Evolutionary conservation across 1,139 yeast genomes (phyloP).

Genomic region (Candida sp.): DNA sequence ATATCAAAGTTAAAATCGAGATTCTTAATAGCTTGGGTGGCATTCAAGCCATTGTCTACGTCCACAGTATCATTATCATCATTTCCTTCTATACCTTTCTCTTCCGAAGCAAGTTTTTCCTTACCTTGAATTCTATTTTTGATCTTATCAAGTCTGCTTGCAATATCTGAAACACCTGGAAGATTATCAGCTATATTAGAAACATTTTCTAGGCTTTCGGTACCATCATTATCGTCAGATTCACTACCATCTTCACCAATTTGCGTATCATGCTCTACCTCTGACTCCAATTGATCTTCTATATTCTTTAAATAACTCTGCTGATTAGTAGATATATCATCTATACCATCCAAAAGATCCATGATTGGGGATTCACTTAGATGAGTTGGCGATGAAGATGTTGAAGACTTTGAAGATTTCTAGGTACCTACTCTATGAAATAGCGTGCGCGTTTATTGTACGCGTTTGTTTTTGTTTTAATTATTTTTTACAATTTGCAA

Average conservation of each 20-base stretch:
- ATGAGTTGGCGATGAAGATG: background rate
- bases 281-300: background rate
- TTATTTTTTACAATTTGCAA: background rate
- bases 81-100: background rate
- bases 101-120: background rate
- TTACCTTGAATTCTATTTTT: conserved; percentile 4
- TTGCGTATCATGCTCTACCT: background rate
- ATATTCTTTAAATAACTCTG: background rate
- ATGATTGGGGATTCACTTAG: conserved; percentile 5
- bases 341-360: conserved; percentile 17
- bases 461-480: background rate
- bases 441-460: background rate
- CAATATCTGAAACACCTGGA: background rate
- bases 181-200: background rate
- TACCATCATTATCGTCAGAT: conserved; percentile 3
- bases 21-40: background rate
- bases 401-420: background rate
- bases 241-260: background rate
- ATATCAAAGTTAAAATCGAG: background rate
- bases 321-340: conserved; percentile 5
- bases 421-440: background rate
- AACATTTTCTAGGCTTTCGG: conserved; percentile 3
- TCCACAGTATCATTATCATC: background rate
- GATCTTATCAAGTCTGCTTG: background rate
- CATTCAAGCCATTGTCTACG: too few relatives aligned